A percentile compares a stretch with the other conserved stretches of the same genome.
Evolutionary conservation across 2,329 filamentous ascomycete species (phyloP).

Genomic region (Akanthomyces muscarius): DNA sequence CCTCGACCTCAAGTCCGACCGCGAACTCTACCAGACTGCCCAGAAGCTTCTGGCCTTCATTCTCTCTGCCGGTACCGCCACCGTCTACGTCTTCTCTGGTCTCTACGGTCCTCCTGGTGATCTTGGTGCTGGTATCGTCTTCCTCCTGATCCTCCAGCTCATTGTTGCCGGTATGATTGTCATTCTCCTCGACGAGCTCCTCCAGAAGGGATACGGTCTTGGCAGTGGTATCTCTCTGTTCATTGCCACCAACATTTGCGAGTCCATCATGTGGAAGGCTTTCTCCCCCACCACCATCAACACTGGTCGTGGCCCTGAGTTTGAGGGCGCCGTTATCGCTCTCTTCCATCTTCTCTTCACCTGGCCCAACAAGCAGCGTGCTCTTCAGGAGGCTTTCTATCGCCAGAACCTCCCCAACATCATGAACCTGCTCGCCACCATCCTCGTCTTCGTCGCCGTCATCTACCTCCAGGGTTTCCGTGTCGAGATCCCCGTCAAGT

Average conservation of each 20-base stretch:
- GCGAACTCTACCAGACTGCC: constrained; percentile 98
- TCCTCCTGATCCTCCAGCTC: constrained; percentile 95
- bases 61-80: constrained; percentile 93
- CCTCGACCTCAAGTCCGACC: constrained; percentile 99
- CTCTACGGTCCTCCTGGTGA: constrained; percentile 96
- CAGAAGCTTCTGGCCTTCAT: constrained; percentile 99
- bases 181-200: constrained; percentile 96
- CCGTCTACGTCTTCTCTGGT: constrained; percentile 96
- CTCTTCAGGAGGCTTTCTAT: constrained; percentile 98
- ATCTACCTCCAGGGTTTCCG: constrained; percentile 99
- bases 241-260: constrained; percentile 99
- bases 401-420: constrained; percentile 99
- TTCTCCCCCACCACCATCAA: constrained; percentile 99
- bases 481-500: constrained; percentile 99
- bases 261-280: constrained; percentile 99
- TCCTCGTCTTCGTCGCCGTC: constrained; percentile 90
- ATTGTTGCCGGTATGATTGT: constrained; percentile 97
- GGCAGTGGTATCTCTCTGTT: constrained; percentile 98
- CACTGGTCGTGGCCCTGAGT: constrained; percentile 97
- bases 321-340: constrained; percentile 96
- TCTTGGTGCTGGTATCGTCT: constrained; percentile 95
- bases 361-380: constrained; percentile 98
- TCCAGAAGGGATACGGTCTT: constrained; percentile 98
- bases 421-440: constrained; percentile 94
- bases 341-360: constrained; percentile 97